phyloP scores from a whole-genome alignment of 2,329 filamentous ascomycete genomes.

The Truncatella angustata region DNA sequence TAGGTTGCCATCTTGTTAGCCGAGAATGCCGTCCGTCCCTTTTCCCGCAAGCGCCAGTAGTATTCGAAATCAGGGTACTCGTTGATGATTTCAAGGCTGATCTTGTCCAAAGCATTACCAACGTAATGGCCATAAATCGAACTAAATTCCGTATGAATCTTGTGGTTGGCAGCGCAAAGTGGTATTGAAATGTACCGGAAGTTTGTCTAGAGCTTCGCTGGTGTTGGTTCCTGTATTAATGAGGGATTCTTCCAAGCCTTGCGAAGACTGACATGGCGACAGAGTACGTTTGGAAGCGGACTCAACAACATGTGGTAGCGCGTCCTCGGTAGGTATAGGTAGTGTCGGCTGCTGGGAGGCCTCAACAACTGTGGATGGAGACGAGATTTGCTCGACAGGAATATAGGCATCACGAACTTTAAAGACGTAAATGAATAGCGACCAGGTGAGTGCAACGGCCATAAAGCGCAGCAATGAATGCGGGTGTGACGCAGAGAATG shows the following conservation, averaged over 20 bases:
- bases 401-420: neutral
- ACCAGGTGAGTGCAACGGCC: neutral
- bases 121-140: slow-evolving; percentile 54
- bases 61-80: slow-evolving; percentile 47
- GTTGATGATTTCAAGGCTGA: slow-evolving; percentile 35
- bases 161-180: slow-evolving; percentile 54
- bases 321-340: neutral
- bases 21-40: slow-evolving; percentile 39
- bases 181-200: slow-evolving; percentile 52
- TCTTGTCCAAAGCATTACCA: slow-evolving; percentile 46
- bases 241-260: slow-evolving; percentile 49
- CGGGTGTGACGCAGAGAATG: neutral
- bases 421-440: neutral
- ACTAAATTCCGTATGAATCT: slow-evolving; percentile 54
- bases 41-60: slow-evolving; percentile 44
- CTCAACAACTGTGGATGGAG: neutral
- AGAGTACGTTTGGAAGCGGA: neutral
- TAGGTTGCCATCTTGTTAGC: slow-evolving; percentile 26
- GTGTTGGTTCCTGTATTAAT: slow-evolving; percentile 58
- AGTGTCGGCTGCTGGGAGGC: neutral
- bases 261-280: slow-evolving; percentile 16
- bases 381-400: neutral
- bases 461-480: neutral
- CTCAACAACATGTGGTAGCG: neutral
- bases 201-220: slow-evolving; percentile 53